Conservation (phyloP, 257 asterid genomes). For the Plantago ovata region DNA sequence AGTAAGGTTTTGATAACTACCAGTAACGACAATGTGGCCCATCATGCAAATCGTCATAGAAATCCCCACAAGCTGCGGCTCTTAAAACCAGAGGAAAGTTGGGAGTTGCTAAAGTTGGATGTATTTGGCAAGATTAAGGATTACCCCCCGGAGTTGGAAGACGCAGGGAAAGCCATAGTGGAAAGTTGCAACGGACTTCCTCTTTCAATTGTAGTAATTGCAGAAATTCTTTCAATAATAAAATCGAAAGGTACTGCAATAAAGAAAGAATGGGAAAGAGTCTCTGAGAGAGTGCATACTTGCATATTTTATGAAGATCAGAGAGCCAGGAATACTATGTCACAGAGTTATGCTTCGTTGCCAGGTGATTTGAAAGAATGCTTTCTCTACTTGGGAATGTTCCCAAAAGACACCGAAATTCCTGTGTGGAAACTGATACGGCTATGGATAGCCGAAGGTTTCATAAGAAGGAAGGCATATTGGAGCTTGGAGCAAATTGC, state of each 20-base stretch:
- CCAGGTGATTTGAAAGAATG: neutral
- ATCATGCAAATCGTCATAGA: neutral
- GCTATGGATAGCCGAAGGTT: conserved; percentile 15
- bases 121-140: neutral
- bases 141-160: neutral
- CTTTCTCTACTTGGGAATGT: conserved; percentile 9
- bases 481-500: conserved; percentile 4
- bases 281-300: neutral
- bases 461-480: neutral
- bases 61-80: neutral
- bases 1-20: conserved; percentile 5
- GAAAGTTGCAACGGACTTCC: neutral
- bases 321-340: neutral
- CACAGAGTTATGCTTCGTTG: neutral
- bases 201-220: neutral
- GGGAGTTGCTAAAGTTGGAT: neutral
- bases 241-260: neutral
- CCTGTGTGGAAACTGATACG: neutral
- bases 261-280: neutral
- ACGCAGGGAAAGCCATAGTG: neutral
- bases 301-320: no score
- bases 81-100: neutral
- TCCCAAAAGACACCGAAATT: conserved; percentile 2
- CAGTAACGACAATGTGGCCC: neutral
- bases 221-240: neutral